These are phyloP conservation scores for Zea mays DNA, from an alignment of 176 grass and related monocot genomes.

Conservation along the genomic window DNA sequence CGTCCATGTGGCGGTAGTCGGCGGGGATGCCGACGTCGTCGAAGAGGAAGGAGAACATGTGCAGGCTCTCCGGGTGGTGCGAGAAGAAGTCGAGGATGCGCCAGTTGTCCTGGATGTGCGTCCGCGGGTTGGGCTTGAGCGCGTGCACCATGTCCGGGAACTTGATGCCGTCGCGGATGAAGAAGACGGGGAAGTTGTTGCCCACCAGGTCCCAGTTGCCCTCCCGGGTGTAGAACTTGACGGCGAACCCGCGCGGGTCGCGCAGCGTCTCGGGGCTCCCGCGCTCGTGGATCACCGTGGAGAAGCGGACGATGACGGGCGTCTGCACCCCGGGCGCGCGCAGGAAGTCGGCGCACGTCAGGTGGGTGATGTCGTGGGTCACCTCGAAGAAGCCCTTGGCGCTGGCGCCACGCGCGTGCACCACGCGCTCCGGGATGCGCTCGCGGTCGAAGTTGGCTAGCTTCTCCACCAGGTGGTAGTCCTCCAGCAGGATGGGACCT, in stretches of 20 bases:
- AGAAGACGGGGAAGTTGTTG: conserved; percentile 99
- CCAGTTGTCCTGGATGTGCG: conserved; percentile 99
- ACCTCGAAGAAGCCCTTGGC: conserved; percentile 99
- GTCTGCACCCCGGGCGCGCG: conserved; percentile 82
- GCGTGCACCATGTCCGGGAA: conserved; percentile 98
- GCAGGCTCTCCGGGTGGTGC: conserved; percentile 88
- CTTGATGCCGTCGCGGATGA: conserved; percentile 95
- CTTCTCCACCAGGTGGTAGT: conserved; percentile 97
- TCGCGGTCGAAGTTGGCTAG: conserved; percentile 90
- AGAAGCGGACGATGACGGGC: conserved; percentile 87
- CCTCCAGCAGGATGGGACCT: conserved; percentile 93
- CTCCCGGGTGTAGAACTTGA: conserved; percentile 99
- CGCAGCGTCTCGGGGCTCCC: conserved; percentile 94
- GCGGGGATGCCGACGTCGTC: conserved; percentile 91
- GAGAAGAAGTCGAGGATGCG: conserved; percentile 97
- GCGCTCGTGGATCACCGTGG: conserved; percentile 99
- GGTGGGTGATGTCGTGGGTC: conserved; percentile 88
- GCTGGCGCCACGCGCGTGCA: conserved; percentile 89
- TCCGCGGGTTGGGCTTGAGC: conserved; percentile 88
- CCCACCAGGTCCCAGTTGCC: conserved; percentile 97
- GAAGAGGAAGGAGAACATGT: conserved; percentile 98
- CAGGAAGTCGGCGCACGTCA: conserved; percentile 94
- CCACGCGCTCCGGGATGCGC: conserved; percentile 91
- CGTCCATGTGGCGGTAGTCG: conserved; percentile 99
- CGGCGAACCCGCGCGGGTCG: conserved; percentile 92